Evolutionary conservation across 441 rosid genomes (phyloP).

Genomic region (Aleurites moluccanus): DNA sequence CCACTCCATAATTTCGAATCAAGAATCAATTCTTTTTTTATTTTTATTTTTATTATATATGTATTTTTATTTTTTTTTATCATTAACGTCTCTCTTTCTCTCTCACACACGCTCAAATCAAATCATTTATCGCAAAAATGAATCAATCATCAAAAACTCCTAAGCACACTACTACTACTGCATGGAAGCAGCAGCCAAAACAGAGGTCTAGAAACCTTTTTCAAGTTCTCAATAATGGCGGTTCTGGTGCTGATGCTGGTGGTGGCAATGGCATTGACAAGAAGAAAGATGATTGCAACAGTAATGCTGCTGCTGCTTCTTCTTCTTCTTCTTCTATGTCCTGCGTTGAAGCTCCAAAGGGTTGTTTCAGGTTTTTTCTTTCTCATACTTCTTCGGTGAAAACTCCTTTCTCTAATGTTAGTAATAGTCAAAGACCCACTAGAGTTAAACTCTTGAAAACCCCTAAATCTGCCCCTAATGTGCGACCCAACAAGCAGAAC

Average conservation of each 20-base stretch:
- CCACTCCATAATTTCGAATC: slow-evolving; percentile 11
- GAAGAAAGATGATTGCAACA: slow-evolving; percentile 19
- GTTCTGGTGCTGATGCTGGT: not conserved
- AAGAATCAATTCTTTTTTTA: too few species aligned
- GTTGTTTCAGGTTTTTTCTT: slow-evolving; percentile 73
- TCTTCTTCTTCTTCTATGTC: slow-evolving; percentile 30
- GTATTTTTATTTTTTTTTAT: too few species aligned
- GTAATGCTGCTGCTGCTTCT: too few species aligned
- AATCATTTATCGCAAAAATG: slow-evolving; percentile 9
- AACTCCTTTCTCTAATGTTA: slow-evolving; percentile 15
- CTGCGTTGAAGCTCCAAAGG: slow-evolving; percentile 58
- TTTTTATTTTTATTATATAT: not conserved
- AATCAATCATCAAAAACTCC: slow-evolving; percentile 28
- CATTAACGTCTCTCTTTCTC: not conserved
- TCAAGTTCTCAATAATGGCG: slow-evolving; percentile 34
- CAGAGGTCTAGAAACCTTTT: slow-evolving; percentile 38
- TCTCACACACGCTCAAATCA: not conserved
- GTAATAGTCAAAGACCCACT: slow-evolving; percentile 17
- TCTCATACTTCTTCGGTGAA: slow-evolving; percentile 49
- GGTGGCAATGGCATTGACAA: slow-evolving; percentile 14
- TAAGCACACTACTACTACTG: slow-evolving; percentile 12
- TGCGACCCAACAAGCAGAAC: slow-evolving; percentile 22
- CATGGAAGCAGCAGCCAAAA: slow-evolving; percentile 25
- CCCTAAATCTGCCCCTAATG: slow-evolving; percentile 58
- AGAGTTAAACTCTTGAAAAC: slow-evolving; percentile 31